These are phyloP conservation scores for Solanum acaule DNA, from an alignment of 257 asterid genomes.

Conservation along the genomic window DNA sequence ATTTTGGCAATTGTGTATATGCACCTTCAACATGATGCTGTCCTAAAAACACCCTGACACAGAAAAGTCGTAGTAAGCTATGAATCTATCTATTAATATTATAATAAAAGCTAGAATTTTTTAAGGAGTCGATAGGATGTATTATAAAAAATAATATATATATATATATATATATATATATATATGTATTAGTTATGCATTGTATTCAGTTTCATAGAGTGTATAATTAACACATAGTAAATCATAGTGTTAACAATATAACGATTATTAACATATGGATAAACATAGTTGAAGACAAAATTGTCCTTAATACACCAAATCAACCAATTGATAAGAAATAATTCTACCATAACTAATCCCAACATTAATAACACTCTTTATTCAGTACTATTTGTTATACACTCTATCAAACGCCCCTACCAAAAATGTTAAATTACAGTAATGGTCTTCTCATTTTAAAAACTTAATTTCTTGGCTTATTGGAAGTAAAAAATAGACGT, in stretches of 20 bases:
- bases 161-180: too few relatives aligned
- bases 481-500: too few relatives aligned
- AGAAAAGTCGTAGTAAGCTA: background rate
- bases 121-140: too few relatives aligned
- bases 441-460: background rate
- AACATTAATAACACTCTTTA: background rate
- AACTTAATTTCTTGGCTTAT: background rate
- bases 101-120: too few relatives aligned
- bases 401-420: background rate
- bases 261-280: background rate
- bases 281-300: background rate
- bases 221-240: background rate
- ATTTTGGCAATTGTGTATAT: background rate
- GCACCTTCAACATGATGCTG: background rate
- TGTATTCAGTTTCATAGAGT: background rate
- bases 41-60: background rate
- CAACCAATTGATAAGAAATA: background rate
- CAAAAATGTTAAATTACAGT: background rate
- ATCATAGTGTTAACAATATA: background rate
- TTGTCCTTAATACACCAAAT: background rate
- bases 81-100: background rate
- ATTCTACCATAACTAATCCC: rapidly evolving
- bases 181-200: too few relatives aligned
- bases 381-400: background rate
- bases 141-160: too few relatives aligned